These are phyloP conservation scores for Penicillium aurantiogriseum DNA, from an alignment of 2,329 filamentous ascomycete species.

Conservation along the genomic window DNA sequence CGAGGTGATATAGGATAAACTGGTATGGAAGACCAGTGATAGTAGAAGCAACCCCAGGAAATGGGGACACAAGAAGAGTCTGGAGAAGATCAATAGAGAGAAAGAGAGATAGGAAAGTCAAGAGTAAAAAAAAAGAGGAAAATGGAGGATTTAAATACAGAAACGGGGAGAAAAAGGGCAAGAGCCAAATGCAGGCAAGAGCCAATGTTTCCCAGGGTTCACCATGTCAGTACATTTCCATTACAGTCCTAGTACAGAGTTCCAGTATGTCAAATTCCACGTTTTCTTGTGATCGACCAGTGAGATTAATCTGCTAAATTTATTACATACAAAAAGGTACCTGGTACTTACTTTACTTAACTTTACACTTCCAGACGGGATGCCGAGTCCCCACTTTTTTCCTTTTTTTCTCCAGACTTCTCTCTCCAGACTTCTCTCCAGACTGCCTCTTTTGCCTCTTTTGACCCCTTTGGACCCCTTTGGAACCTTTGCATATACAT, in stretches of 20 bases:
- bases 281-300: neutral
- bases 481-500: neutral
- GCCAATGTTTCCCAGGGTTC: neutral
- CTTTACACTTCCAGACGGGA: neutral
- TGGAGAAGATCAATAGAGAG: conserved; percentile 4
- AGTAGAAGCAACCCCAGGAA: neutral
- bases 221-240: neutral
- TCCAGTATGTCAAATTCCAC: neutral
- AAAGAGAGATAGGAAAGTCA: neutral
- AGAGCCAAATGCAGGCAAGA: conserved; percentile 18
- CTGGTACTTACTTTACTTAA: neutral
- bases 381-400: neutral
- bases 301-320: neutral
- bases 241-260: neutral
- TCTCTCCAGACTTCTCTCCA: neutral
- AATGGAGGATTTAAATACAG: conserved; percentile 15
- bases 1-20: neutral
- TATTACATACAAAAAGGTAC: neutral
- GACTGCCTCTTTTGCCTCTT: neutral
- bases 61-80: neutral
- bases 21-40: neutral
- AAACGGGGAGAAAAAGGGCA: conserved; percentile 8
- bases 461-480: neutral
- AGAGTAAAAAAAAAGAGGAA: neutral
- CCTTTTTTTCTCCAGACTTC: neutral